Conservation (phyloP, 768 basidiomycete genomes). For the Lactifluus pinguis region DNA sequence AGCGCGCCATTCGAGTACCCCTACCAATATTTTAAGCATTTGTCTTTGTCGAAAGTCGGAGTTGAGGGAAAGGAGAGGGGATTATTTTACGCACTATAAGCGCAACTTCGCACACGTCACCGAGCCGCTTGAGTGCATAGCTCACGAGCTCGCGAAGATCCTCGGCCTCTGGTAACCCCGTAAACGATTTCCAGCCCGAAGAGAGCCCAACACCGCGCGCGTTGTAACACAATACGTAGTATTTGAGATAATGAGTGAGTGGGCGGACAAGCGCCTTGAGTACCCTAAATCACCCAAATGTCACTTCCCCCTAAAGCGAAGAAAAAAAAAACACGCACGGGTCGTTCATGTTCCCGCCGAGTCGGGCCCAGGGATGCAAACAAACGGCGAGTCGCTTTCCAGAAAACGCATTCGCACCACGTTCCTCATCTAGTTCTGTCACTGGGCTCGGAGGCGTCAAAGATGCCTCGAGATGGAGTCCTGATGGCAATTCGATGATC, state of each 20-base stretch:
- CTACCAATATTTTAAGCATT: constrained; percentile 29
- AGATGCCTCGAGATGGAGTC: constrained; percentile 11
- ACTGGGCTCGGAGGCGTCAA: constrained; percentile 9
- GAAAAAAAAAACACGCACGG: constrained; percentile 42
- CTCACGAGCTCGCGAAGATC: constrained; percentile 58
- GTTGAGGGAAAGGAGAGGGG: not conserved
- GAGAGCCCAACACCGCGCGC: constrained; percentile 72
- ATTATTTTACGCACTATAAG: constrained; percentile 44
- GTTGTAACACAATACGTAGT: constrained; percentile 63
- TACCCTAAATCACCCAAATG: constrained; percentile 31
- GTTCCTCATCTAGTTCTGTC: constrained; percentile 13
- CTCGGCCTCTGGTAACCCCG: constrained; percentile 57
- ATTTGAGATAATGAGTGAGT: constrained; percentile 37
- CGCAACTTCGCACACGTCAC: constrained; percentile 41
- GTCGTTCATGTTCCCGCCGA: constrained; percentile 70
- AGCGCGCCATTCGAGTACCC: constrained; percentile 80
- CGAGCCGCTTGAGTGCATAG: constrained; percentile 40
- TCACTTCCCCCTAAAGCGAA: not conserved
- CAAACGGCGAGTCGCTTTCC: constrained; percentile 51
- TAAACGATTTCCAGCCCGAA: constrained; percentile 63
- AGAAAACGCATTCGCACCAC: not conserved
- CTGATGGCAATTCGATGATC: constrained; percentile 13
- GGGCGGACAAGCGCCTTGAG: constrained; percentile 33
- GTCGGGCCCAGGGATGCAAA: constrained; percentile 80
- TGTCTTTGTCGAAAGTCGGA: not conserved